Evolutionary conservation across 148 eudicot genomes (phyloP), one percentile per base, ranked within the genome.

Genomic region (Rhododendron ovatum): DNA sequence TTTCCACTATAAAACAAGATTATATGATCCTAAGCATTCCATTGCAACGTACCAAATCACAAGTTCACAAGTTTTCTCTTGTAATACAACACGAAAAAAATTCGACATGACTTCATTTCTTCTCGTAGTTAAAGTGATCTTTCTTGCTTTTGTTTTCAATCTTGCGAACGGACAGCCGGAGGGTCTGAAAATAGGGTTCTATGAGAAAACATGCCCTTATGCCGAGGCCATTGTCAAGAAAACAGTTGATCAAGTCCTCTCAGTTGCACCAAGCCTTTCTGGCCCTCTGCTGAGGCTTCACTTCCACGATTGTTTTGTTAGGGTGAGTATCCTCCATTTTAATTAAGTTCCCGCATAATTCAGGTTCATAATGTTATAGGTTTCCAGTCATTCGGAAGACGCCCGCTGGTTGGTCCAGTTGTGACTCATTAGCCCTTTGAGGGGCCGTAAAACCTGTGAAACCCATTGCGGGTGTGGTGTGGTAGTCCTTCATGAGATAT

Each of bases 231-330:
- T 76, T 7, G 79, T 39, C 24, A 76, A 39, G 48, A 39, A 39
- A 18, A 76, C 79, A 76, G 12, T 76, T 18, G 1, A 76, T 37
- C 48, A 76, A 20, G 79, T 76, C 26, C 3, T 76, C 35, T 35
- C 78, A 35, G 78, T 74, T 12, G 78, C 45, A 5, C 78, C 78
- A 13, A 33, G 35, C 30, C 26, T 76, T 37, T 15, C 79, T 39
- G 79, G 47, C 26, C 1, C 79, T 39, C 24, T 76, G 8, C 48
- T 76, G 6, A 76, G 79, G 22, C 43, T 76, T 37, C 79, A 76
- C 48, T 76, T 76, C 79, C 79, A 76, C 39, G 79, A 76, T 76
- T 76, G 79, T 76, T 76, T 76, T 18, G 79, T 76, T 39, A 39
- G 79, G 79, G 79, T 76, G 39, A 17, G 79, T 39, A 35, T 76